Conservation (phyloP, 2,329 filamentous ascomycete genomes). For the Talaromyces sp. region DNA sequence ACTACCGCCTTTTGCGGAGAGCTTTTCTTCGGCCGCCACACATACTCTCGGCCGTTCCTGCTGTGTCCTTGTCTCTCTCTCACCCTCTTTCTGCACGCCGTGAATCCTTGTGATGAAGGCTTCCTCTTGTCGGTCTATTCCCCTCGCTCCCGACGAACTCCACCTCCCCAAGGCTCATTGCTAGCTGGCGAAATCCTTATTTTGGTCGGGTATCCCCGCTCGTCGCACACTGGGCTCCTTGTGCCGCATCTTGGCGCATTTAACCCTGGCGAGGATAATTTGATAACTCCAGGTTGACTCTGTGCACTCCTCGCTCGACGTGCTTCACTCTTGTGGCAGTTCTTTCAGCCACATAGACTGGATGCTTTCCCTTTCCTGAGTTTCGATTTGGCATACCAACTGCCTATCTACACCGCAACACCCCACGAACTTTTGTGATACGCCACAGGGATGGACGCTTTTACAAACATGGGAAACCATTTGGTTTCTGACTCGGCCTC, state of each 20-base stretch:
- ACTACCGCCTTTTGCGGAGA: constrained; percentile 11
- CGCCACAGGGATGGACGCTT: constrained; percentile 56
- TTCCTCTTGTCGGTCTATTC: neutral
- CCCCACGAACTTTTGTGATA: constrained; percentile 14
- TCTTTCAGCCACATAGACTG: neutral
- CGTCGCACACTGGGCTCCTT: neutral
- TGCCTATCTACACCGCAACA: neutral
- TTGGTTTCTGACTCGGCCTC: constrained; percentile 76
- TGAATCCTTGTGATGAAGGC: neutral
- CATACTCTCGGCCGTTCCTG: neutral
- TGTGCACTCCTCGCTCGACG: neutral
- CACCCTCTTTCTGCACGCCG: neutral
- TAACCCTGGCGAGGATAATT: neutral
- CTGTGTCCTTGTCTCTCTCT: neutral
- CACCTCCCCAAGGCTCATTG: neutral
- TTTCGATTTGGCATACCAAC: neutral
- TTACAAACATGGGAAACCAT: constrained; percentile 82
- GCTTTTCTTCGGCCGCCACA: constrained; percentile 12
- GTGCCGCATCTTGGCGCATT: neutral
- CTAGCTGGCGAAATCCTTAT: neutral
- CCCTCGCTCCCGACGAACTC: neutral
- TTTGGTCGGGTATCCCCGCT: neutral
- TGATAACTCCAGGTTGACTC: neutral
- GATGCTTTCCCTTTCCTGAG: neutral
- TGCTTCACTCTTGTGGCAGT: neutral